These are phyloP conservation scores for Babesia bovis DNA, from an alignment of 169 alveolate species.

Conservation along the genomic window DNA sequence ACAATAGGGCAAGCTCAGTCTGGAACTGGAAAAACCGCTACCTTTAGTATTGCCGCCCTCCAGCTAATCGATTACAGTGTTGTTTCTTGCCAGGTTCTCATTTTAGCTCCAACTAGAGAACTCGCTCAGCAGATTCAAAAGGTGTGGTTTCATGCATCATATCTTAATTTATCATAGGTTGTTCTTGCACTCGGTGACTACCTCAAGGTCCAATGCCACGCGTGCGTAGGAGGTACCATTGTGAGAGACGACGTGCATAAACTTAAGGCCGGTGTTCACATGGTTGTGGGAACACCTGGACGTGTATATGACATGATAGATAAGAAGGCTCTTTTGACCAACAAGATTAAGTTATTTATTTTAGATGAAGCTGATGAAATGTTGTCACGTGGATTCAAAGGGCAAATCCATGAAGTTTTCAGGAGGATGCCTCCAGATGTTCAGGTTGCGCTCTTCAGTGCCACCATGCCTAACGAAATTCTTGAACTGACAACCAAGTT, in stretches of 20 bases:
- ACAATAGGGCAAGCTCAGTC: conserved; percentile 99
- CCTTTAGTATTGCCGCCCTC: conserved; percentile 95
- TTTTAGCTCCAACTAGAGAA: conserved; percentile 99
- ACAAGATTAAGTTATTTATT: conserved; percentile 90
- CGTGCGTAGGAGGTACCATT: conserved; percentile 98
- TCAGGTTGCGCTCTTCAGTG: conserved; percentile 92
- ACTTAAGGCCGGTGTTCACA: conserved; percentile 96
- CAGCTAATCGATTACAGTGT: conserved; percentile 89
- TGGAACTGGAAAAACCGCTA: conserved; percentile 99
- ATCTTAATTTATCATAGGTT: conserved; percentile 20
- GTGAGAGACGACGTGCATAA: conserved; percentile 95
- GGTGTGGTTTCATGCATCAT: conserved; percentile 66
- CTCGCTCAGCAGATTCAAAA: conserved; percentile 96
- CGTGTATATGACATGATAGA: conserved; percentile 97
- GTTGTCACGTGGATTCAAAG: conserved; percentile 97
- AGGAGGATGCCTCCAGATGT: conserved; percentile 77
- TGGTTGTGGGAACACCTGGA: conserved; percentile 99
- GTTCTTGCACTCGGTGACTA: conserved; percentile 88
- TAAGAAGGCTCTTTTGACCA: conserved; percentile 87
- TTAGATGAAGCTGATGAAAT: conserved; percentile 99
- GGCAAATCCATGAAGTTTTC: conserved; percentile 85
- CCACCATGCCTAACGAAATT: conserved; percentile 96
- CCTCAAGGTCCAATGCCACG: conserved; percentile 90
- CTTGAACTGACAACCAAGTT: conserved; percentile 93
- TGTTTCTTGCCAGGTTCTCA: conserved; percentile 91